Evolutionary conservation across 1,139 yeast species (phyloP).

Genomic region (Taphrina communis): DNA sequence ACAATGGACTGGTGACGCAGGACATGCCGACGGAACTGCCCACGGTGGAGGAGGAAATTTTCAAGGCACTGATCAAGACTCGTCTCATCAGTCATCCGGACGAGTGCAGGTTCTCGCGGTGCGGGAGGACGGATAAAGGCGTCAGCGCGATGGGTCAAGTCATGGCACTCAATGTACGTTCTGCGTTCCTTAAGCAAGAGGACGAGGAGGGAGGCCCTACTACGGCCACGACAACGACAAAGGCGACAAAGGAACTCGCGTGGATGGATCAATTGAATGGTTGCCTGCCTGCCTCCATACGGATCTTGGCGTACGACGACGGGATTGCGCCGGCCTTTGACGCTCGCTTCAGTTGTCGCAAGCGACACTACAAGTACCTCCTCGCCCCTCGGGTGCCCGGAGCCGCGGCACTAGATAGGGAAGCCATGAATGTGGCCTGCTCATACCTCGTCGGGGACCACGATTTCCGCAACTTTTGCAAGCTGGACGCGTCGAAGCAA

Average conservation of each 20-base stretch:
- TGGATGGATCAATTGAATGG: constrained; percentile 78
- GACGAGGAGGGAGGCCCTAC: background rate
- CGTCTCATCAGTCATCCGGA: constrained; percentile 64
- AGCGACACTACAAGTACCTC: constrained; percentile 83
- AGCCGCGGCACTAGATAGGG: constrained; percentile 61
- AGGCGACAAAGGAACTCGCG: constrained; percentile 72
- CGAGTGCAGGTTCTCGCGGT: constrained; percentile 72
- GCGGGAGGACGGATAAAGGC: constrained; percentile 96
- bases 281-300: constrained; percentile 76
- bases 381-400: constrained; percentile 55
- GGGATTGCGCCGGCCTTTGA: constrained; percentile 84
- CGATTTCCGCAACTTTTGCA: constrained; percentile 94
- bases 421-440: constrained; percentile 74
- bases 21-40: constrained; percentile 76
- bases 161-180: constrained; percentile 76
- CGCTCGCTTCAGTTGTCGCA: constrained; percentile 87
- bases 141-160: constrained; percentile 98
- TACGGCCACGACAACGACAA: background rate
- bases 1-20: constrained; percentile 87
- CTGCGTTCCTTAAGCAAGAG: constrained; percentile 55
- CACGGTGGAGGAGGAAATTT: constrained; percentile 80
- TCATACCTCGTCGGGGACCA: constrained; percentile 69
- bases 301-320: constrained; percentile 79
- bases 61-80: constrained; percentile 72
- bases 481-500: constrained; percentile 91